A percentile compares a stretch with the other conserved stretches of the same genome.
Evolutionary conservation across 495 filamentous ascomycete genomes (phyloP).

Genomic region (Aspergillus affinis): DNA sequence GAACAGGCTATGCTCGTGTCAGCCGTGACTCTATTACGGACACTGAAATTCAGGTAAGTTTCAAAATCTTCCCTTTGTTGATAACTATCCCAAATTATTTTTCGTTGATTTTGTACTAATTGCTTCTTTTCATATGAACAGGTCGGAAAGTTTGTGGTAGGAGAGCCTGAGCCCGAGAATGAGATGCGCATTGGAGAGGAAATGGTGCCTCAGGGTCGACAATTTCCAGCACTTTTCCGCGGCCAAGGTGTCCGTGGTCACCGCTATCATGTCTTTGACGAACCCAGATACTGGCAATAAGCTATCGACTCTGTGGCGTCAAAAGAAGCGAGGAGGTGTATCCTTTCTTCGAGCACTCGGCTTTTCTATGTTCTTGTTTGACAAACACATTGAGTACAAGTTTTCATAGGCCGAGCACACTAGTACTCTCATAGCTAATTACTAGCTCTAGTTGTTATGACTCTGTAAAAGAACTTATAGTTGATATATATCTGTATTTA

Average conservation of each 20-base stretch:
- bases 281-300: slow-evolving; percentile 73
- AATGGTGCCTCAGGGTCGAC: slow-evolving; percentile 67
- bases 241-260: slow-evolving; percentile 88
- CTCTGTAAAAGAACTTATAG: slow-evolving; percentile 5
- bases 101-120: slow-evolving; percentile 16
- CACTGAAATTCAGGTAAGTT: slow-evolving; percentile 85
- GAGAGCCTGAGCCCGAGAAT: slow-evolving; percentile 60
- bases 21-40: slow-evolving; percentile 91
- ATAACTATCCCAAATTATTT: not conserved
- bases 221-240: slow-evolving; percentile 86
- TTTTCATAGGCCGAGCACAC: slow-evolving; percentile 1
- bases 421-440: slow-evolving; percentile 3
- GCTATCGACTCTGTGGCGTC: not conserved
- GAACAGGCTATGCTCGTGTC: slow-evolving; percentile 87
- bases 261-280: slow-evolving; percentile 92
- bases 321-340: not conserved
- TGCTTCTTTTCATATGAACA: slow-evolving; percentile 24
- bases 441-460: slow-evolving; percentile 6
- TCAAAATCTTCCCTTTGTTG: not conserved
- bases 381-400: not conserved
- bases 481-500: not conserved
- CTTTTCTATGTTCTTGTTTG: slow-evolving; percentile 3
- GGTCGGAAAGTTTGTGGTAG: slow-evolving; percentile 93
- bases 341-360: slow-evolving; percentile 1
- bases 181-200: slow-evolving; percentile 61